These are phyloP conservation scores for Xylaria grammica DNA, from an alignment of 495 filamentous ascomycete genomes.

Conservation along the genomic window DNA sequence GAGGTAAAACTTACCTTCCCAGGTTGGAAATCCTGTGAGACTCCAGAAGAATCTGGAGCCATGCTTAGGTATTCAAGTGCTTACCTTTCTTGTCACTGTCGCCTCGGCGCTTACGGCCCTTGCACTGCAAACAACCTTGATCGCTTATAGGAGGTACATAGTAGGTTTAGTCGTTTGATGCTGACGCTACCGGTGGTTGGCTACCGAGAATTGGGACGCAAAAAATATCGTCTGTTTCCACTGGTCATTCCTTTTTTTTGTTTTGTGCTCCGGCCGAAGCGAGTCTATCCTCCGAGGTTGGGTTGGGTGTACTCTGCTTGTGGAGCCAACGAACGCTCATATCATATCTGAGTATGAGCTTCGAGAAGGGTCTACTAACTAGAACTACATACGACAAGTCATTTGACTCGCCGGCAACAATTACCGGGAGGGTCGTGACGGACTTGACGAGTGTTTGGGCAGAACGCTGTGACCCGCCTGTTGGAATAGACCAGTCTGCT, in stretches of 20 bases:
- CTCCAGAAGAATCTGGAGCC: conserved; percentile 5
- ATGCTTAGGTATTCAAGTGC: neutral
- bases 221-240: too few species aligned
- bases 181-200: conserved; percentile 4
- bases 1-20: conserved; percentile 18
- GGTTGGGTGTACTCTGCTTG: neutral
- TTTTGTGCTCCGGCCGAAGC: neutral
- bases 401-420: neutral
- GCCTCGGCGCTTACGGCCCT: conserved; percentile 18
- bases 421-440: neutral
- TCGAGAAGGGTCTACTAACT: conserved; percentile 2
- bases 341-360: neutral
- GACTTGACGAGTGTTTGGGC: conserved; percentile 14
- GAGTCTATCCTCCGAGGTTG: neutral
- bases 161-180: neutral
- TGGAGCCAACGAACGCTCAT: conserved; percentile 5
- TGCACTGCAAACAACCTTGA: conserved; percentile 1
- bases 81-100: conserved; percentile 8
- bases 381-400: neutral
- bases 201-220: neutral
- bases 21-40: conserved; percentile 13
- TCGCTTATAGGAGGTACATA: neutral
- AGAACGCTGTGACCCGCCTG: conserved; percentile 5
- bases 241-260: neutral
- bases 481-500: conserved; percentile 8